These are phyloP conservation scores for Euryodendron excelsum DNA, from an alignment of 148 eudicot species.

Conservation along the genomic window DNA sequence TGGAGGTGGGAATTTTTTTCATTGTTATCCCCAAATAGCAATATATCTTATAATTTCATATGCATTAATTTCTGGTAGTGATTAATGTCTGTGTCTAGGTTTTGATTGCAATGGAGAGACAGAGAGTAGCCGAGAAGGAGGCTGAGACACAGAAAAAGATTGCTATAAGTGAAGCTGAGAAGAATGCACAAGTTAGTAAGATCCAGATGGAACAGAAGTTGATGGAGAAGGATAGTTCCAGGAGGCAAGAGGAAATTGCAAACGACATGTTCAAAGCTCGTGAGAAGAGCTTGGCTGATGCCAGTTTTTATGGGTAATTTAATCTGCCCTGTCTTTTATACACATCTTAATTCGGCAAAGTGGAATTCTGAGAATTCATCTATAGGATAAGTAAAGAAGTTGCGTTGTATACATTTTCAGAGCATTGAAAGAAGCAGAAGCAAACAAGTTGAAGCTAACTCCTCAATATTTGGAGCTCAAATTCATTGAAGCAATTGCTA, in stretches of 20 bases:
- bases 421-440: conserved; percentile 85
- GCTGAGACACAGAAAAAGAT: conserved; percentile 92
- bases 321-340: too few relatives aligned
- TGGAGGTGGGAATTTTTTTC: too few relatives aligned
- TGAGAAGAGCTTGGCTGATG: conserved; percentile 91
- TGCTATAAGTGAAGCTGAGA: conserved; percentile 93
- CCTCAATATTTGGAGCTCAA: conserved; percentile 80
- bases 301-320: conserved; percentile 66
- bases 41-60: too few relatives aligned
- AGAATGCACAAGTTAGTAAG: conserved; percentile 78
- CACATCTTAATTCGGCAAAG: neutral
- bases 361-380: neutral
- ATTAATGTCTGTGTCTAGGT: conserved; percentile 40
- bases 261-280: conserved; percentile 84
- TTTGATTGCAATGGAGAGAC: conserved; percentile 87
- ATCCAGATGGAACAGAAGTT: conserved; percentile 94
- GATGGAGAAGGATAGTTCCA: conserved; percentile 81
- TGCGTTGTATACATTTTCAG: conserved; percentile 36
- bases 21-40: too few relatives aligned
- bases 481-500: conserved; percentile 80
- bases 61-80: neutral
- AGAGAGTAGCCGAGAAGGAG: conserved; percentile 88
- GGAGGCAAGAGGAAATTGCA: conserved; percentile 79
- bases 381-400: conserved; percentile 2
- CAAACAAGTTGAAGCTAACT: conserved; percentile 78